Percentiles rank a stretch among this genome's conserved stretches.
Evolutionary conservation across 1,284 basidiomycete genomes (phyloP).

Genomic region (Cryptococcus neoformans): DNA sequence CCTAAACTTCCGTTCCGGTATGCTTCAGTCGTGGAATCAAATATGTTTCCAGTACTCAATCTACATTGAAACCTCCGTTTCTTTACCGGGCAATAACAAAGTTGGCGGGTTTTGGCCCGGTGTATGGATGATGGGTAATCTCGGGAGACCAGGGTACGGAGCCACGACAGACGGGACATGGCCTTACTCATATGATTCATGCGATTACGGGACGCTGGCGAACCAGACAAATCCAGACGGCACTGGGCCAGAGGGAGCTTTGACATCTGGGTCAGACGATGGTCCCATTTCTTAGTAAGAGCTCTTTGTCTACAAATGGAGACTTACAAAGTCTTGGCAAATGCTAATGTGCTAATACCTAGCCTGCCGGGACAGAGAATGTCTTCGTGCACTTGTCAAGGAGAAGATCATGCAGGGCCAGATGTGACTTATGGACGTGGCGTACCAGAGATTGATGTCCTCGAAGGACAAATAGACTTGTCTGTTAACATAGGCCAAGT

Average conservation of each 20-base stretch:
- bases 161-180: conserved; percentile 66
- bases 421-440: conserved; percentile 54
- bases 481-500: conserved; percentile 15
- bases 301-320: too few species aligned
- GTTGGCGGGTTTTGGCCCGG: conserved; percentile 55
- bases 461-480: conserved; percentile 57
- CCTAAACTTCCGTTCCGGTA: conserved; percentile 65
- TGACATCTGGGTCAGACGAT: conserved; percentile 38
- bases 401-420: conserved; percentile 65
- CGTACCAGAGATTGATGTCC: conserved; percentile 66
- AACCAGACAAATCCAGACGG: conserved; percentile 49
- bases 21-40: conserved; percentile 55
- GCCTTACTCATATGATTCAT: conserved; percentile 53
- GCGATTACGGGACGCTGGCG: conserved; percentile 42
- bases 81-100: conserved; percentile 37
- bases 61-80: conserved; percentile 43
- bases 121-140: conserved; percentile 52
- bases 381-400: conserved; percentile 54
- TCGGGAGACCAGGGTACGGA: conserved; percentile 51
- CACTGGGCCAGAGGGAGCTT: conserved; percentile 43
- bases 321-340: too few species aligned
- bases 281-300: conserved; percentile 34
- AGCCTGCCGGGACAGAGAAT: conserved; percentile 13
- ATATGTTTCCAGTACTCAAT: conserved; percentile 46
- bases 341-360: too few species aligned